Base-by-base conservation (phyloP, 208 protist species). In the Leishmania mexicana region DNA sequence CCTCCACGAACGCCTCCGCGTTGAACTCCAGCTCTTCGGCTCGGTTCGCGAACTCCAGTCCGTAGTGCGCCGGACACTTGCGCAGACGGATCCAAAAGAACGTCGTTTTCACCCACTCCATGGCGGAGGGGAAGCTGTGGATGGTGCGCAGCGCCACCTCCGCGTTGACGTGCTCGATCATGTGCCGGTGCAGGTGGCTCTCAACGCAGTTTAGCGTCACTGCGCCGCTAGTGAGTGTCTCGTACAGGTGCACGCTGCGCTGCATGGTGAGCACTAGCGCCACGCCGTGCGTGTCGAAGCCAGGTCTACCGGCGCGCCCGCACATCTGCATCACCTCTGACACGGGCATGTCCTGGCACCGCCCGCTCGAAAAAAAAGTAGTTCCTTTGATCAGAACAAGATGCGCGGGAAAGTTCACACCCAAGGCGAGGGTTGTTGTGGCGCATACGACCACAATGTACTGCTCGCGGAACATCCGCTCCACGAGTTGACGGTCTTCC, bases 271-370 rank as follows among this genome's bases (percentile, higher is more conserved):
- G 88, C 64, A 99, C 93, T 17, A 99, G 85, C 24, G 96, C 98
- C 24, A 94, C 70, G 21, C 97, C 98, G 35, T 90, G 88, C 2
- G 75, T 84, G 81, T 99, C 96, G 70, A 97, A 86, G 24, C 95
- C 93, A 0, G 95, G 95, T 7, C 98, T 86, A 1, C 98, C 98
- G 0, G 98, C 96, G 24, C 98, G 87, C 0, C 98, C 98, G 49
- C 99, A 94, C 99, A 99, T 99, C 89, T 99, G 99, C 80, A 99
- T 96, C 5, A 99, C 94, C 86, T 99, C 99, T 7, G 99, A 92
- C 21, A 97, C 81, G 1, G 92, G 95, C 1, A 99, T 83, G 87
- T 99, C 99, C 72, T 96, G 92, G 21, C 71, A 83, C 40, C 90
- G 90, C 64, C 98, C 98, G 51, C 90, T 93, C 84, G 99, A 99